A percentile compares a stretch with the other conserved stretches of the same genome.
Conservation (phyloP, 805 yeast species). For the Saturnispora kantuleensis region DNA sequence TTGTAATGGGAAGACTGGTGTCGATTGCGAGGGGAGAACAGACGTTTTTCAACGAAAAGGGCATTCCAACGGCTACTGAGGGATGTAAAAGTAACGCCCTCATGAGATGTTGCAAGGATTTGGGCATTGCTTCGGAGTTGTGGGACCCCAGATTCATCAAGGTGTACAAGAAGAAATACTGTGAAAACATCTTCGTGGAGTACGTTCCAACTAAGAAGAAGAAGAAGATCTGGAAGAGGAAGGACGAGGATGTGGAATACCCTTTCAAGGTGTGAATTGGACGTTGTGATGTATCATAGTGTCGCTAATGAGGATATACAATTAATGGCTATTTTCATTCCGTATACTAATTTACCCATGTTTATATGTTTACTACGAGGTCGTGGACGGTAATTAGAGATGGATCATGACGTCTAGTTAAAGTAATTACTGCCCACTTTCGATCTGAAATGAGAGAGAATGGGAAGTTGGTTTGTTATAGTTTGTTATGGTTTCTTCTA, state of each 20-base stretch:
- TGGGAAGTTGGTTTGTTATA: no score
- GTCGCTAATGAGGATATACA: conserved; percentile 11
- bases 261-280: conserved; percentile 47
- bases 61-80: conserved; percentile 91
- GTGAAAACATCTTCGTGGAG: conserved; percentile 81
- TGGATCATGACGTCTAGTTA: no score
- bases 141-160: conserved; percentile 95
- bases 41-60: conserved; percentile 76
- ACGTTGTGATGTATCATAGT: no score
- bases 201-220: conserved; percentile 72
- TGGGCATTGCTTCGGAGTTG: conserved; percentile 91
- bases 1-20: conserved; percentile 81
- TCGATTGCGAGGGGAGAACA: conserved; percentile 94
- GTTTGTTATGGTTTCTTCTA: no score
- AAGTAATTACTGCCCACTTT: no score
- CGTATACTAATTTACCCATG: neutral
- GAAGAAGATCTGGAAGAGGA: conserved; percentile 89
- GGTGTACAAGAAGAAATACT: conserved; percentile 47
- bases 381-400: no score
- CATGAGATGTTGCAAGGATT: conserved; percentile 96
- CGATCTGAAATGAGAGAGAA: no score
- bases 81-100: conserved; percentile 95
- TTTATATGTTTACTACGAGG: neutral
- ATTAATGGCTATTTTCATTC: neutral
- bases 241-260: conserved; percentile 71